Percentiles rank a stretch among this genome's conserved stretches.
Evolutionary conservation across 257 asterid genomes (phyloP).

Genomic region (Nyctanthes arbortristis): DNA sequence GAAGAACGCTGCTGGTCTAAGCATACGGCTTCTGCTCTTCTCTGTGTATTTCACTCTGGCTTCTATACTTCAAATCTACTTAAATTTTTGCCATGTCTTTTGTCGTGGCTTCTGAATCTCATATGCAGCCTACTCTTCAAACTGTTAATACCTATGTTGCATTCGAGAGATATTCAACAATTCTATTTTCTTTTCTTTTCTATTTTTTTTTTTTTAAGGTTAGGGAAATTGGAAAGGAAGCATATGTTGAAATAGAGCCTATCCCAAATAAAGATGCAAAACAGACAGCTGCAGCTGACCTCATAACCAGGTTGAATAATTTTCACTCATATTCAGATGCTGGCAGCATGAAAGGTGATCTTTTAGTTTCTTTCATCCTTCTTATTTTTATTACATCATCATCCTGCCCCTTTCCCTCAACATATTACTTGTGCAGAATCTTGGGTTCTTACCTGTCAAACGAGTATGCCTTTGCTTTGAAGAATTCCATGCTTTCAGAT

Average conservation of each 20-base stretch:
- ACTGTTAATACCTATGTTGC: too few relatives aligned
- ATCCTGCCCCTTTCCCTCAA: neutral
- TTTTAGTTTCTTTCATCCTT: neutral
- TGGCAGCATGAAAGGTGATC: constrained; percentile 69
- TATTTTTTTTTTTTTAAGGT: constrained; percentile 45
- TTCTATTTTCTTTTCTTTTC: neutral
- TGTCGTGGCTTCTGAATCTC: too few relatives aligned
- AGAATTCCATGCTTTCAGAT: neutral
- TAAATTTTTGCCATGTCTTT: neutral
- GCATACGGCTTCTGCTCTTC: neutral
- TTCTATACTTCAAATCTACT: constrained; percentile 5
- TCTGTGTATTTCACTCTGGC: neutral
- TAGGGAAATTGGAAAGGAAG: constrained; percentile 66
- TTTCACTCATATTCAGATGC: constrained; percentile 74
- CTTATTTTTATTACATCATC: neutral
- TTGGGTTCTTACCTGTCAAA: neutral
- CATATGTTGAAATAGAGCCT: constrained; percentile 47
- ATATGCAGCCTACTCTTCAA: too few relatives aligned
- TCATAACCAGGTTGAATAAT: constrained; percentile 77
- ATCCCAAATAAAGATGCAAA: constrained; percentile 60
- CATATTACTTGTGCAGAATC: neutral
- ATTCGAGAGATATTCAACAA: neutral
- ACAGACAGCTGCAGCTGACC: constrained; percentile 77
- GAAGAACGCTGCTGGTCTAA: neutral
- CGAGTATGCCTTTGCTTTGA: neutral